Evolutionary conservation across 1,284 basidiomycete genomes (phyloP), one percentile per base, ranked within the genome.

Genomic region (Trichosporon asahii): DNA sequence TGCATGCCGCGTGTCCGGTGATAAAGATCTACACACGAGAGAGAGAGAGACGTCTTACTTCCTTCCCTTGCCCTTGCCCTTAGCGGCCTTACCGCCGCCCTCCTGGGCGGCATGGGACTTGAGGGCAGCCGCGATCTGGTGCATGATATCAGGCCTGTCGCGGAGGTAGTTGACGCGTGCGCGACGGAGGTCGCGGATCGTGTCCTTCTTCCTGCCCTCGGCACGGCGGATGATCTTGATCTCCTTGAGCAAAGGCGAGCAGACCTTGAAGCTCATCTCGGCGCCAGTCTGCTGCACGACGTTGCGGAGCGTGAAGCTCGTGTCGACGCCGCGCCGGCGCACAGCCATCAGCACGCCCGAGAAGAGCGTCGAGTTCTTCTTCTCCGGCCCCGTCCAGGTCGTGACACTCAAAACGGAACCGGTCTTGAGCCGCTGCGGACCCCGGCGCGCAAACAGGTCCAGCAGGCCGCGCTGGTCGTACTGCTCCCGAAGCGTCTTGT

Each of bases 241-340:
- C 70, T 90, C 89, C 86, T 93, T 94, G 82, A 97, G 80, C 80
- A 92, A 88, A 33, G 95, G 94, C 66, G 90, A 91, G 79, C 88
- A 89, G 72, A 90, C 88, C 79, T 90, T 93, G 84, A 93, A 92
- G 78, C 90, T 90, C 90, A 93, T 90, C 85, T 97, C 94, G 44
- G 95, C 90, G 18, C 94, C 94, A 11, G 90, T 92, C 74, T 92
- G 87, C 77, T 93, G 91, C 70, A 97, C 88, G 75, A 96, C 88
- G 84, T 96, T 97, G 72, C 95, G 88, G 65, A 97, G 83, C 65
- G 89, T 86, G 79, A 97, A 92, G 40, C 88, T 90, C 27, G 93
- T 94, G 83, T 93, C 91, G 31, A 89, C 86, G 0, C 94, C 94
- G 60, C 91, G 88, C 71, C 93, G 87, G 66, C 91, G 88, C 72